Base-by-base conservation (phyloP, 1,284 basidiomycete genomes). In the Golubevia sp. region DNA sequence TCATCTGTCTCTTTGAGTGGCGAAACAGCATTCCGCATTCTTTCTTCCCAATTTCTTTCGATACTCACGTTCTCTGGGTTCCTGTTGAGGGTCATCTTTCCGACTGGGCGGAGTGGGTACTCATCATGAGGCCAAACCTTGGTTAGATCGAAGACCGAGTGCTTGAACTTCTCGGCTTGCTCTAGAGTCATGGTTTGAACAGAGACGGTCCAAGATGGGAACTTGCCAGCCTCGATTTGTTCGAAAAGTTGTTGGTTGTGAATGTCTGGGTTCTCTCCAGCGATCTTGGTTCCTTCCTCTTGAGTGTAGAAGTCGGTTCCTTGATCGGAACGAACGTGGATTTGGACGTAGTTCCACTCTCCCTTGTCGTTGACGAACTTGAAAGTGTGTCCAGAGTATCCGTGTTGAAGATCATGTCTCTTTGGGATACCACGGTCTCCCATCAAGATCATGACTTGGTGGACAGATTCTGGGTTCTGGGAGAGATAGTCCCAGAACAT, bases 311-410 rank as follows among this genome's bases (percentile, higher is more conserved):
- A 84, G 3, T 26, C 15, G 24, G 21, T 23, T 15, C 56, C 58
- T 64, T 57, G 58, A 68, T 93, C 89, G 20, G 88, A 89, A 54
- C 88, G 88, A 74, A 91, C 64, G 85, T 96, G 94, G 76, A 94
- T 87, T 85, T 95, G 91, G 48, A 61, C 88, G 88, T 84, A 95
- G 97, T 57, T 67, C 86, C 91, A 94, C 30, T 89, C 87, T 62
- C 92, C 93, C 60, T 92, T 88, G 21, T 88, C 87, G 85, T 94
- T 93, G 83, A 92, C 88, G 84, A 92, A 89, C 86, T 96, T 95
- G 87, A 89, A 90, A n/a, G 93, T 91, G 87, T 97, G 93, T 4
- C 94, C 93, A 53, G 91, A 91, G 87, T 94, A 97, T 21, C 93
- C 94, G 85, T 97, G 91, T 52, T 62, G 68, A 60, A 58, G 56